A percentile compares a stretch with the other conserved stretches of the same genome.
Conservation (phyloP, 2,329 filamentous ascomycete genomes). For the Nigrospora osmanthi region DNA sequence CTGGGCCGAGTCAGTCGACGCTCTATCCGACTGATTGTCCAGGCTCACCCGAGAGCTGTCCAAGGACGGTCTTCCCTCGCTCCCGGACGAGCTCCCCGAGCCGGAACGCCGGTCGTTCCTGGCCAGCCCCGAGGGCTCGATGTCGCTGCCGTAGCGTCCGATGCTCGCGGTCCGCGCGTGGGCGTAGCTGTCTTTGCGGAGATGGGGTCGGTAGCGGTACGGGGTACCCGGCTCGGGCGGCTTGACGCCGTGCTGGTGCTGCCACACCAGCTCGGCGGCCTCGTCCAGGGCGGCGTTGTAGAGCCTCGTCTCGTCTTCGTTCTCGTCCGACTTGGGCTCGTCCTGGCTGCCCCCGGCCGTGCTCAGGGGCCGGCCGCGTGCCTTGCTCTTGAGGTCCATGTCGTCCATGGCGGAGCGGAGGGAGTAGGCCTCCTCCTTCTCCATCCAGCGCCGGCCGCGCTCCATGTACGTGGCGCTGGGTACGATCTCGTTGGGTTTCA, state of each 20-base stretch:
- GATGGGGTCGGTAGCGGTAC: constrained; percentile 60
- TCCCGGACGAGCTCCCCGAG: constrained; percentile 45
- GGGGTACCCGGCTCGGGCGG: constrained; percentile 53
- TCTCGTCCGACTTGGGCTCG: constrained; percentile 22
- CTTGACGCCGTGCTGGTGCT: constrained; percentile 56
- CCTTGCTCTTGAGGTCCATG: constrained; percentile 48
- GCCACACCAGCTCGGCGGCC: constrained; percentile 71
- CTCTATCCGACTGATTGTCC: constrained; percentile 17
- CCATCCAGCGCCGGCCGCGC: constrained; percentile 68
- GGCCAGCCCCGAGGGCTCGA: constrained; percentile 36
- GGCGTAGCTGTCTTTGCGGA: constrained; percentile 65
- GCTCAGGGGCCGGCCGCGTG: background rate
- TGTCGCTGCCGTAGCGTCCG: constrained; percentile 39
- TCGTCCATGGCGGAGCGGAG: constrained; percentile 67
- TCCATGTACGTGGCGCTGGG: constrained; percentile 65
- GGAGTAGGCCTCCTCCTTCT: constrained; percentile 68
- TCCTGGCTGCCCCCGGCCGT: constrained; percentile 10
- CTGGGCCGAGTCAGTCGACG: constrained; percentile 14
- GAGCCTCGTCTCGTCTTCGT: constrained; percentile 53
- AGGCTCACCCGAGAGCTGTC: constrained; percentile 21
- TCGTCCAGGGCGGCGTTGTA: constrained; percentile 68
- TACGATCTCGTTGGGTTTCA: constrained; percentile 54
- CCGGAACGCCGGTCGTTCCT: constrained; percentile 37
- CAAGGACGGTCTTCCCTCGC: constrained; percentile 29
- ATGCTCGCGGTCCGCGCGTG: constrained; percentile 56